Percentiles rank a stretch among this genome's conserved stretches.
phyloP scores from a whole-genome alignment of 345 rosid species.

The Eucalyptus erythrocorys region DNA sequence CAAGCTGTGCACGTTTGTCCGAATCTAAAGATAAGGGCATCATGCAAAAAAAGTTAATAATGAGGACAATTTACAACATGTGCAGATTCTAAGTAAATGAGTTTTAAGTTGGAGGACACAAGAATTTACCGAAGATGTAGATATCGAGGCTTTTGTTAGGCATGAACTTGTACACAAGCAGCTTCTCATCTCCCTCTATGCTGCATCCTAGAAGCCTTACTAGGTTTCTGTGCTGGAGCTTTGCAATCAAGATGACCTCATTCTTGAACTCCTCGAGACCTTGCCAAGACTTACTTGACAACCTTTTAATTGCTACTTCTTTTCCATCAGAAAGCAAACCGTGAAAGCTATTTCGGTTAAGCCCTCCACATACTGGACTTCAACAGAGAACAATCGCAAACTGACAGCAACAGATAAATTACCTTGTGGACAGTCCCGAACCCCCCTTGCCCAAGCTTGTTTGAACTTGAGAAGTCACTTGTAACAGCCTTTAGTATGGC shows the following conservation, averaged over 20 bases:
- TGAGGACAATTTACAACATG: background rate
- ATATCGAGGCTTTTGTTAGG: slow-evolving; percentile 28
- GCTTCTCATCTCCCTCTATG: slow-evolving; percentile 12
- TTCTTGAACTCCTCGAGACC: slow-evolving; percentile 27
- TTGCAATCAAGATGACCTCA: slow-evolving; percentile 21
- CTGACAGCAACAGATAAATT: background rate
- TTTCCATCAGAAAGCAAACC: slow-evolving; percentile 7
- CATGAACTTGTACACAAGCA: slow-evolving; percentile 28
- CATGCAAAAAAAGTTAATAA: background rate
- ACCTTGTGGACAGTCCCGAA: slow-evolving; percentile 35
- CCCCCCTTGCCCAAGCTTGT: slow-evolving; percentile 29
- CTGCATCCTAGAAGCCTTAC: slow-evolving; percentile 25
- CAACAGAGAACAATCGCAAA: background rate
- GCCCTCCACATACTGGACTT: background rate
- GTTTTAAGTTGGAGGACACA: background rate
- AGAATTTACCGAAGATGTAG: slow-evolving; percentile 17
- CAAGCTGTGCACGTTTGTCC: slow-evolving; percentile 1
- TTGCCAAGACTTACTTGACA: slow-evolving; percentile 23
- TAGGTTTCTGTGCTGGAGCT: slow-evolving; percentile 32
- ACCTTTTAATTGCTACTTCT: slow-evolving; percentile 24
- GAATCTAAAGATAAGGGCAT: slow-evolving; percentile 2
- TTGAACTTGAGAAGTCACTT: slow-evolving; percentile 9
- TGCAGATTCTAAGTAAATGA: background rate
- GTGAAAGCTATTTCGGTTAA: background rate
- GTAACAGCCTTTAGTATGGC: slow-evolving; percentile 5